A percentile compares a stretch with the other conserved stretches of the same genome.
Evolutionary conservation across 805 yeast species (phyloP).

Genomic region (Sugiyamaella americana): DNA sequence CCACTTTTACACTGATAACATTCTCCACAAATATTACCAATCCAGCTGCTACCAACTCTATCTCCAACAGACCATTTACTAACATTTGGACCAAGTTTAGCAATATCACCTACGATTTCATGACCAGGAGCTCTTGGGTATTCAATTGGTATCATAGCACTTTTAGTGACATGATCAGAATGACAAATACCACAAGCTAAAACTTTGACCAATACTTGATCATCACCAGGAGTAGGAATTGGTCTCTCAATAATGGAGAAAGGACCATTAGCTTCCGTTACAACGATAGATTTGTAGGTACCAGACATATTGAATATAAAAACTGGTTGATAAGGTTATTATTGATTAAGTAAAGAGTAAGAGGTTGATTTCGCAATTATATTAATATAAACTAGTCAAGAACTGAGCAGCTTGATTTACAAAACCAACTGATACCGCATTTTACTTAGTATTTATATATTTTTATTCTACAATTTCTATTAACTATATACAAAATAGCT

Average conservation of each 20-base stretch:
- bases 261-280: conserved; percentile 1
- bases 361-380: no score
- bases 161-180: conserved; percentile 3
- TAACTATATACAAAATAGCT: no score
- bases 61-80: conserved; percentile 2
- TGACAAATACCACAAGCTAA: conserved; percentile 6
- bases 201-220: conserved; percentile 2
- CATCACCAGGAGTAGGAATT: background rate
- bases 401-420: no score
- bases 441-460: no score
- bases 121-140: conserved; percentile 5
- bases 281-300: background rate
- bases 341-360: no score
- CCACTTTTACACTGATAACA: conserved; percentile 1
- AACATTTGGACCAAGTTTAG: background rate
- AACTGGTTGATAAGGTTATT: no score
- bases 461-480: no score
- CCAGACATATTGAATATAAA: background rate
- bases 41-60: conserved; percentile 5
- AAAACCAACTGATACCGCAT: no score
- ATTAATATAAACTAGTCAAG: no score
- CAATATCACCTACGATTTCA: conserved; percentile 5
- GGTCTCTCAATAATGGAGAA: background rate
- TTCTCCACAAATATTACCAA: conserved; percentile 1
- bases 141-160: background rate